Conservation (phyloP, 129 eudicot species). For the Lactuca saligna region DNA sequence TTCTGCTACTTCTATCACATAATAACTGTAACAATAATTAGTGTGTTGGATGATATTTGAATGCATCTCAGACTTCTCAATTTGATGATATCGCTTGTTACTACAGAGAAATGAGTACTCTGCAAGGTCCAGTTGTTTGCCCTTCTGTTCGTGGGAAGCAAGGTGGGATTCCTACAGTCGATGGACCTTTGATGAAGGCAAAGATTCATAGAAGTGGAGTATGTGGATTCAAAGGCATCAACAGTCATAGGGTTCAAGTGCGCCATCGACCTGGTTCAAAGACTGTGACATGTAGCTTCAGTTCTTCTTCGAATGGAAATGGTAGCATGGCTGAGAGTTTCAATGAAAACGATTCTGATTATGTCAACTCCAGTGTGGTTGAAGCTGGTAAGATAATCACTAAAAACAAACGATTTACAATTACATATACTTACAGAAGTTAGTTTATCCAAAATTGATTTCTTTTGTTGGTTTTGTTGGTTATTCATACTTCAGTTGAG, state of each 20-base stretch:
- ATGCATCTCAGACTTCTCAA: not conserved
- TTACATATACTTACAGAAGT: not conserved
- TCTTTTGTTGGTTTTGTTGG: constrained; percentile 15
- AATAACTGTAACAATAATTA: constrained; percentile 13
- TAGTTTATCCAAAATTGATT: constrained; percentile 2
- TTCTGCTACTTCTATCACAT: not conserved
- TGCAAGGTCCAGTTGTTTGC: constrained; percentile 79
- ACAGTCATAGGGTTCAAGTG: constrained; percentile 35
- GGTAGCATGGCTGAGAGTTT: constrained; percentile 88
- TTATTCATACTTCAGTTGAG: constrained; percentile 58
- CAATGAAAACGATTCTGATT: constrained; percentile 78
- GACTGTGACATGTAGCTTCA: constrained; percentile 56
- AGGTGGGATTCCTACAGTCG: constrained; percentile 38
- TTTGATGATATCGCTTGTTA: constrained; percentile 9
- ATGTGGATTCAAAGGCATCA: constrained; percentile 50
- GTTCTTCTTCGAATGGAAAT: constrained; percentile 84
- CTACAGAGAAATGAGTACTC: constrained; percentile 61
- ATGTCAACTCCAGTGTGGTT: constrained; percentile 74
- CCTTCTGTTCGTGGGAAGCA: constrained; percentile 65
- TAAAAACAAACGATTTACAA: not conserved
- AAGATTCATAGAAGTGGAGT: constrained; percentile 54
- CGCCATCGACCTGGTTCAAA: constrained; percentile 24
- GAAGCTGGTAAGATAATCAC: constrained; percentile 74
- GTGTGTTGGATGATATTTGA: constrained; percentile 15
- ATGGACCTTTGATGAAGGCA: constrained; percentile 46